A percentile compares a stretch with the other conserved stretches of the same genome.
These are phyloP conservation scores for Zea luxurians DNA, from an alignment of 176 grass and related monocot genomes.

Conservation along the genomic window DNA sequence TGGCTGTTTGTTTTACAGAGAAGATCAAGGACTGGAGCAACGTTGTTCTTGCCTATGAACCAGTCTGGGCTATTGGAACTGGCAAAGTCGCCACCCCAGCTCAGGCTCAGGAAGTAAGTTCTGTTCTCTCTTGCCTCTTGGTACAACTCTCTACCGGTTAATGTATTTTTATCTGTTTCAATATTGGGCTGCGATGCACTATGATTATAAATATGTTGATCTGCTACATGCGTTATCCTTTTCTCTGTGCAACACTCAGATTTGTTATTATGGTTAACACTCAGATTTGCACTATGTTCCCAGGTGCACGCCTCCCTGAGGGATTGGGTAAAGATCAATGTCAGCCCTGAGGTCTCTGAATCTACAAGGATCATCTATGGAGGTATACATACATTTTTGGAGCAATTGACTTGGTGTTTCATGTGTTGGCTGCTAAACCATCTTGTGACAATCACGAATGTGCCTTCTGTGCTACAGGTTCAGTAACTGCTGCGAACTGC, in stretches of 20 bases:
- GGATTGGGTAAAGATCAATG: conserved; percentile 73
- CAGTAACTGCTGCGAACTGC: conserved; percentile 75
- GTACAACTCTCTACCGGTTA: neutral
- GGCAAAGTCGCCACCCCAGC: conserved; percentile 90
- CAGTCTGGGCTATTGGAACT: conserved; percentile 99
- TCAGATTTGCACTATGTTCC: conserved; percentile 3
- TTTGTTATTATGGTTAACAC: neutral
- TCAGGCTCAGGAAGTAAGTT: conserved; percentile 95
- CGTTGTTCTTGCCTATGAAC: conserved; percentile 90
- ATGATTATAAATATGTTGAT: neutral
- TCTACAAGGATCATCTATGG: conserved; percentile 80
- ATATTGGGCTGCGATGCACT: neutral
- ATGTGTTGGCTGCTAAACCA: neutral
- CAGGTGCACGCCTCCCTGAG: conserved; percentile 77
- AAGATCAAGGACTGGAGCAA: conserved; percentile 81
- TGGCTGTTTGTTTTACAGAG: conserved; percentile 51
- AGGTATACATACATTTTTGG: conserved; percentile 54
- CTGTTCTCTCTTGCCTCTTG: neutral
- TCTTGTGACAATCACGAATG: neutral
- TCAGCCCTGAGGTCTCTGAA: conserved; percentile 76
- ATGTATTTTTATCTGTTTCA: conserved; percentile 6
- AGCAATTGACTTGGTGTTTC: neutral
- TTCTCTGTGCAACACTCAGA: neutral
- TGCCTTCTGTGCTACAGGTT: conserved; percentile 43
- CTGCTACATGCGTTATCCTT: neutral